Percentiles rank a stretch among this genome's conserved stretches.
Evolutionary conservation across 78 protist genomes (phyloP).

Genomic region (Goniomonas avonlea): DNA sequence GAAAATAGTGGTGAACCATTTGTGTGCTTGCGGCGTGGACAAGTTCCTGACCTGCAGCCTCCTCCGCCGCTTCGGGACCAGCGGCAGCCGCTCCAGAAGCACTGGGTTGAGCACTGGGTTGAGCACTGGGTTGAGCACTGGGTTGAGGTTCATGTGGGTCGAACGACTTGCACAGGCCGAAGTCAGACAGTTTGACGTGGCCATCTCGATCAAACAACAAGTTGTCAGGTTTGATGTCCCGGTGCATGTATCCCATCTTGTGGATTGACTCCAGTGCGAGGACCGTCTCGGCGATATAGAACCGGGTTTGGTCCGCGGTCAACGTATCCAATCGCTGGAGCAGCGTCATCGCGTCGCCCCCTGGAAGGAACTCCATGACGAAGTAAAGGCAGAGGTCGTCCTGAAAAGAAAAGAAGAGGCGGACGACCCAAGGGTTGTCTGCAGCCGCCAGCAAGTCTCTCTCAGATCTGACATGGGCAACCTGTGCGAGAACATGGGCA

Average conservation of each 20-base stretch:
- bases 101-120: not conserved
- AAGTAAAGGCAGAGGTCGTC: conserved; percentile 62
- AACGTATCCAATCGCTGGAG: conserved; percentile 64
- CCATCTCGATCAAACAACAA: conserved; percentile 42
- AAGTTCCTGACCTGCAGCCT: not conserved
- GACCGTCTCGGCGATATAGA: conserved; percentile 11
- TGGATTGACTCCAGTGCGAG: conserved; percentile 3
- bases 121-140: too few species aligned
- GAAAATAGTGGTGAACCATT: too few species aligned
- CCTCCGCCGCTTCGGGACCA: not conserved
- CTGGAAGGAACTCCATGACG: conserved; percentile 69
- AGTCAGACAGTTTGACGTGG: conserved; percentile 74
- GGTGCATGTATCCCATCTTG: conserved; percentile 58
- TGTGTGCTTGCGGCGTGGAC: too few species aligned
- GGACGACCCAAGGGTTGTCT: not conserved
- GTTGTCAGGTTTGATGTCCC: conserved; percentile 68
- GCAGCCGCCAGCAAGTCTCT: conserved; percentile 31
- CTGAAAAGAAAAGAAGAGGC: conserved; percentile 31
- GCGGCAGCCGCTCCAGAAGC: not conserved
- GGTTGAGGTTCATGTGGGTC: too few species aligned
- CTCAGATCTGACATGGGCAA: conserved; percentile 27
- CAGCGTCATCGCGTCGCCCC: conserved; percentile 79
- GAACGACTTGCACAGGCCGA: conserved; percentile 70
- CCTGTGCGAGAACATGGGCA: not conserved
- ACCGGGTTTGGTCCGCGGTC: not conserved